Conservation (phyloP, 2,329 filamentous ascomycete species). For the Epichloe uncinata region DNA sequence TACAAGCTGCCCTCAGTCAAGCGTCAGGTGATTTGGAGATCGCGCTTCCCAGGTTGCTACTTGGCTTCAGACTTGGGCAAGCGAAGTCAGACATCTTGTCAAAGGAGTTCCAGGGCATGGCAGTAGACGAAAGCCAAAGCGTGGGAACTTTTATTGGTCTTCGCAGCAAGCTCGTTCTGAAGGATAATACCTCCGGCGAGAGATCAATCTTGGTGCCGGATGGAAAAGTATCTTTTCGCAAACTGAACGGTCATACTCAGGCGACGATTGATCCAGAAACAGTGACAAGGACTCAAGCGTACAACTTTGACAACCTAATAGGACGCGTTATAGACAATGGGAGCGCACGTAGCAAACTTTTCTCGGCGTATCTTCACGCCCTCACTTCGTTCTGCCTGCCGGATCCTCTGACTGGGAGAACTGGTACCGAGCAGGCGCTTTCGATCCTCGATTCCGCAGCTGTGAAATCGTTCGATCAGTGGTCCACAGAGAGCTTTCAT, state of each 20-base stretch:
- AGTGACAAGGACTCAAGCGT: conserved; percentile 23
- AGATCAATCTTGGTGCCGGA: conserved; percentile 26
- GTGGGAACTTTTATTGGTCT: conserved; percentile 36
- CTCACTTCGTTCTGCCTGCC: conserved; percentile 38
- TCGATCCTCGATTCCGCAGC: conserved; percentile 34
- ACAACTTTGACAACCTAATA: conserved; percentile 34
- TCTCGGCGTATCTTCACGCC: conserved; percentile 38
- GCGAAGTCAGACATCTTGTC: conserved; percentile 22
- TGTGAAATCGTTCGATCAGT: conserved; percentile 26
- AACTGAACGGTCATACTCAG: conserved; percentile 15
- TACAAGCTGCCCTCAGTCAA: background rate
- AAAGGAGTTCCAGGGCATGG: conserved; percentile 34
- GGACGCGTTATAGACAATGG: conserved; percentile 37
- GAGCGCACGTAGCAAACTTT: conserved; percentile 36
- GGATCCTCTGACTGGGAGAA: conserved; percentile 32
- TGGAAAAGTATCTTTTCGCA: conserved; percentile 12
- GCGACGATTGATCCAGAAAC: conserved; percentile 20
- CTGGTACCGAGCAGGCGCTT: conserved; percentile 42
- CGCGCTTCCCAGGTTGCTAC: conserved; percentile 30
- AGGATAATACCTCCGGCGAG: conserved; percentile 3
- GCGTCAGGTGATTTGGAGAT: conserved; percentile 17
- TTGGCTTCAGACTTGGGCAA: conserved; percentile 29
- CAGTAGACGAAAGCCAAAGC: conserved; percentile 23
- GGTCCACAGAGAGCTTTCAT: conserved; percentile 1
- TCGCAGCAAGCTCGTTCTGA: conserved; percentile 30